phyloP scores from a whole-genome alignment of 495 filamentous ascomycete species.

The Polyplosphaeria fusca region DNA sequence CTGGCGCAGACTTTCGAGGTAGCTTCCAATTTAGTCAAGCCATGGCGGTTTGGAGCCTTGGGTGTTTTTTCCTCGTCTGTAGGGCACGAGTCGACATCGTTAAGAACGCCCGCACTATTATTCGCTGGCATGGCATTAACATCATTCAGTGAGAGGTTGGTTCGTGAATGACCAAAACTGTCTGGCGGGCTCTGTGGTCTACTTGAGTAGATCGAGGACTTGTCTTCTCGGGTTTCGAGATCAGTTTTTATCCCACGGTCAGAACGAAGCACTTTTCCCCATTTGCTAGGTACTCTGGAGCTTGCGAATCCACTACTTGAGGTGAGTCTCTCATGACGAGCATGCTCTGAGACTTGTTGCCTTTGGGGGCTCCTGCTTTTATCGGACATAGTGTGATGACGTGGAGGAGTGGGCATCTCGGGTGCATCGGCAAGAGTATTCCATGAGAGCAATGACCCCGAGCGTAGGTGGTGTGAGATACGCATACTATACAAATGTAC shows the following conservation, averaged over 20 bases:
- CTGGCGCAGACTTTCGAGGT: not conserved
- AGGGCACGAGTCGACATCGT: no score
- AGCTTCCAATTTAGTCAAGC: not conserved
- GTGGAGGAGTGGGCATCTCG: constrained; percentile 6
- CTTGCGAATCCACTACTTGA: constrained; percentile 35
- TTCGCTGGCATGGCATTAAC: no score
- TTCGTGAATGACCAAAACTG: constrained; percentile 16
- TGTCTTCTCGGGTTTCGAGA: constrained; percentile 8
- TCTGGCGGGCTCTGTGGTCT: constrained; percentile 31
- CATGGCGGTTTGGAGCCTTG: constrained; percentile 1
- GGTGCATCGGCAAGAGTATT: constrained; percentile 10
- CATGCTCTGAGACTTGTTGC: not conserved
- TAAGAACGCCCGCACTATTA: no score
- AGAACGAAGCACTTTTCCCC: constrained; percentile 26
- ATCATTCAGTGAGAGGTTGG: no score
- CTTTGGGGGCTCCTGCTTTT: constrained; percentile 3
- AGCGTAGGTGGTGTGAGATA: constrained; percentile 35
- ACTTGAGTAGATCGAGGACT: constrained; percentile 33
- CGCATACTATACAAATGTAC: constrained; percentile 37
- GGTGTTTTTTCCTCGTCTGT: constrained; percentile 24
- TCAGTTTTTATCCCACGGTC: not conserved
- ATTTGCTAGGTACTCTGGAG: constrained; percentile 28
- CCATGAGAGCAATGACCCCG: constrained; percentile 29
- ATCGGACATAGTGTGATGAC: constrained; percentile 7
- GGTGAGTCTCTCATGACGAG: constrained; percentile 25